Base-by-base conservation (phyloP, 2,329 filamentous ascomycete genomes). In the Capronia coronata region DNA sequence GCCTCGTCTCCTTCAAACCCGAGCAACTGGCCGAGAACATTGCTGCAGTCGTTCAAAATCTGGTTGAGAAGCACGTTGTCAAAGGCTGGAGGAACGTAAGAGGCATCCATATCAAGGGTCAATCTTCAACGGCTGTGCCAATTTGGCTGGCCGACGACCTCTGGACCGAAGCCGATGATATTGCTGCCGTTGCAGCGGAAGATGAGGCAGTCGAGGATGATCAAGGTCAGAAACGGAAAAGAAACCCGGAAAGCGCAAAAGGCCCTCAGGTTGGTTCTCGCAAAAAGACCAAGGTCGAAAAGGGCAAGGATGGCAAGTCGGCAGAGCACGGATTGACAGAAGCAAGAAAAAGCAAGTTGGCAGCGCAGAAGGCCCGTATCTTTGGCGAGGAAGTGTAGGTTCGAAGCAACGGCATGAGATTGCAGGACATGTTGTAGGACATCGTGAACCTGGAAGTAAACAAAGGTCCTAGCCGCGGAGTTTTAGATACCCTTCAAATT, bases 131-230 rank as follows among this genome's bases (percentile, higher is more conserved):
- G 54, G 86, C 91, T 7, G 76, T 98, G 63, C 93, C 93, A n/a
- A 83, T 98, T 65, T 98, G 89, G 87, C 73, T 95, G 64, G 86
- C 91, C 3, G 84, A 89, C 60, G 89, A 96, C 75, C 75, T 98
- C 57, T 98, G 93, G 89, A 69, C 84, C 13, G 86, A 93, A 58
- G 79, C 84, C 52, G 77, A 81, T 54, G 83, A 87, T 19, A 48
- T 49, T 63, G 80, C 95, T 5, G 72, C 93, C 37, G 71, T 74
- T 4, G 72, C 78, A 56, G 70, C 67, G 32, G 32, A 59, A 49
- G 11, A 64, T 58, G 44, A 61, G 63, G 41, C 65, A 63, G 35
- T 61, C 58, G 44, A 53, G 13, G 52, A 37, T 10, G 38, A 35
- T 8, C 51, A 56, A 21, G 49, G 42, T 13, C 51, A 50, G 32